Percentiles rank a stretch among this genome's conserved stretches.
Evolutionary conservation across 2,329 filamentous ascomycete genomes (phyloP).

Genomic region (Aspergillus sp.): DNA sequence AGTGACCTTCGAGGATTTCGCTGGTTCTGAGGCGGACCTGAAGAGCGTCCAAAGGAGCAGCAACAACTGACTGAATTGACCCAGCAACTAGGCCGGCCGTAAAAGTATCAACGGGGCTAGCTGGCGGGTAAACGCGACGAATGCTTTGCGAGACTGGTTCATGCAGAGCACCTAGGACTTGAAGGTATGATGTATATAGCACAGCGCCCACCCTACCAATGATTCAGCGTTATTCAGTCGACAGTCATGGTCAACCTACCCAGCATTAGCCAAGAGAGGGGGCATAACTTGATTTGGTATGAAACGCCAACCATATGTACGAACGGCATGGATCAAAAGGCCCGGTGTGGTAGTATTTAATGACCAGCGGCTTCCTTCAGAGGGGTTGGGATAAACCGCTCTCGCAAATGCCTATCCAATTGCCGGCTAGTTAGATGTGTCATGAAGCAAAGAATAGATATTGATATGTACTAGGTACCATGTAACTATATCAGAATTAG

Average conservation of each 20-base stretch:
- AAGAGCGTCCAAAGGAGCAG: constrained; percentile 66
- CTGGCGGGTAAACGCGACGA: constrained; percentile 65
- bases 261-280: constrained; percentile 66
- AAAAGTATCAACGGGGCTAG: constrained; percentile 58
- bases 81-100: constrained; percentile 64
- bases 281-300: constrained; percentile 68
- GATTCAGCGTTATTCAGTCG: not conserved
- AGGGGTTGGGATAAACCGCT: constrained; percentile 62
- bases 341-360: constrained; percentile 66
- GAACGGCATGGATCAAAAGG: constrained; percentile 63
- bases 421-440: constrained; percentile 11
- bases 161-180: constrained; percentile 61
- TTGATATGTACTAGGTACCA: constrained; percentile 43
- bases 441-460: constrained; percentile 1
- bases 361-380: constrained; percentile 56
- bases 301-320: constrained; percentile 66
- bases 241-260: constrained; percentile 40
- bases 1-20: constrained; percentile 63
- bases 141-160: constrained; percentile 60
- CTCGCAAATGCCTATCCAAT: constrained; percentile 60
- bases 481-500: constrained; percentile 47
- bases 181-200: constrained; percentile 67
- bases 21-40: constrained; percentile 64
- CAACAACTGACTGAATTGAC: constrained; percentile 63
- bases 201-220: constrained; percentile 60